phyloP scores from a whole-genome alignment of 805 yeast genomes.

The Candida hungchunana region DNA sequence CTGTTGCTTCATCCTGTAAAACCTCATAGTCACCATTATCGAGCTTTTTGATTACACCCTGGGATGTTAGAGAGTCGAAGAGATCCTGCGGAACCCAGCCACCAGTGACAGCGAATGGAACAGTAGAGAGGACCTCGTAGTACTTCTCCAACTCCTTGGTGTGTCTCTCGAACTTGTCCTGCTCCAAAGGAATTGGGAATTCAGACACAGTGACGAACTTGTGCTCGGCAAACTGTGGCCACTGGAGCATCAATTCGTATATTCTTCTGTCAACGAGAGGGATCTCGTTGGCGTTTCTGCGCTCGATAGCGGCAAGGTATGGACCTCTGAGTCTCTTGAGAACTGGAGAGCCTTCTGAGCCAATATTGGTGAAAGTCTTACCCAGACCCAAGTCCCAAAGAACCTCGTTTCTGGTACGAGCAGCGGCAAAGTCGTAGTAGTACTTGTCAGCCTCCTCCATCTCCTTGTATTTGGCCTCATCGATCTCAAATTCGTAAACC shows the following conservation, averaged over 20 bases:
- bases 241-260: slow-evolving; percentile 60
- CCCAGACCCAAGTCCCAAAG: slow-evolving; percentile 80
- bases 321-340: slow-evolving; percentile 67
- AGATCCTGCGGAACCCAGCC: slow-evolving; percentile 97
- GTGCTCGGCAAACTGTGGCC: slow-evolving; percentile 62
- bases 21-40: slow-evolving; percentile 51
- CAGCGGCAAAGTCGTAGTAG: slow-evolving; percentile 81
- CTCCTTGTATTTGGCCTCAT: slow-evolving; percentile 63
- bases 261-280: slow-evolving; percentile 63
- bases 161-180: slow-evolving; percentile 54
- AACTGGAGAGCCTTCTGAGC: slow-evolving; percentile 78
- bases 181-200: slow-evolving; percentile 60
- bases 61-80: slow-evolving; percentile 66
- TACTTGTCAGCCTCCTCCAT: slow-evolving; percentile 70
- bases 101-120: slow-evolving; percentile 85
- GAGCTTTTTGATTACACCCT: slow-evolving; percentile 61
- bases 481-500: slow-evolving; percentile 69
- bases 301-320: slow-evolving; percentile 55
- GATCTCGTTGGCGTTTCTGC: slow-evolving; percentile 52
- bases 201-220: slow-evolving; percentile 45
- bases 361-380: slow-evolving; percentile 60
- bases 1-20: slow-evolving; percentile 14
- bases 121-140: slow-evolving; percentile 60
- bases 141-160: slow-evolving; percentile 56
- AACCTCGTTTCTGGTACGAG: slow-evolving; percentile 87